These are phyloP conservation scores for Agrocybe chaxingu DNA, from an alignment of 768 basidiomycete genomes.

Conservation along the genomic window DNA sequence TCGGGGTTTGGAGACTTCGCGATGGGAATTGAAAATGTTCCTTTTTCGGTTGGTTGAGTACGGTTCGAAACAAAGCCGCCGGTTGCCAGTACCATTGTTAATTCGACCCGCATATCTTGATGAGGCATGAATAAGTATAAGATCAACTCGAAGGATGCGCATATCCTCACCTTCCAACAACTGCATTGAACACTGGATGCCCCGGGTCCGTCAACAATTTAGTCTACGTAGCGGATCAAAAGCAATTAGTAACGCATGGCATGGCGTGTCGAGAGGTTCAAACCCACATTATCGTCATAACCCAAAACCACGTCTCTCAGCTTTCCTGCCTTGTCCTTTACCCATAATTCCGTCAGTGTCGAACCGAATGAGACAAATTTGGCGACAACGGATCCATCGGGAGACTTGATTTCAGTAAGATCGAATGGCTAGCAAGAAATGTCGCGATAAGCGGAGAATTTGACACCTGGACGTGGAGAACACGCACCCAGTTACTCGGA, in stretches of 20 bases:
- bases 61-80: not conserved
- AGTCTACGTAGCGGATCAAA: conserved; percentile 22
- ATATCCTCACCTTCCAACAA: conserved; percentile 30
- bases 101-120: conserved; percentile 50
- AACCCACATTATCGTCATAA: conserved; percentile 50
- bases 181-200: conserved; percentile 44
- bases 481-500: too few species aligned
- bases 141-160: not conserved
- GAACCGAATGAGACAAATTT: conserved; percentile 58
- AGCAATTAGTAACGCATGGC: not conserved
- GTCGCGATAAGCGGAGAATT: not conserved
- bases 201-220: conserved; percentile 38
- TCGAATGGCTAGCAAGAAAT: conserved; percentile 40
- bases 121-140: not conserved
- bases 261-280: not conserved
- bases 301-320: conserved; percentile 53
- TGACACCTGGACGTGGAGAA: too few species aligned
- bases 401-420: conserved; percentile 41
- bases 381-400: conserved; percentile 55
- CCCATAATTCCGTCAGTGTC: conserved; percentile 53
- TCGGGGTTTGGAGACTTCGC: conserved; percentile 39
- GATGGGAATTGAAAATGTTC: conserved; percentile 52
- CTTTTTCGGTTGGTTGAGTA: conserved; percentile 20
- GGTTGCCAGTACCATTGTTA: conserved; percentile 36
- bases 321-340: conserved; percentile 48